Conservation (phyloP, 2,329 filamentous ascomycete species). For the Macrophomina tecta region DNA sequence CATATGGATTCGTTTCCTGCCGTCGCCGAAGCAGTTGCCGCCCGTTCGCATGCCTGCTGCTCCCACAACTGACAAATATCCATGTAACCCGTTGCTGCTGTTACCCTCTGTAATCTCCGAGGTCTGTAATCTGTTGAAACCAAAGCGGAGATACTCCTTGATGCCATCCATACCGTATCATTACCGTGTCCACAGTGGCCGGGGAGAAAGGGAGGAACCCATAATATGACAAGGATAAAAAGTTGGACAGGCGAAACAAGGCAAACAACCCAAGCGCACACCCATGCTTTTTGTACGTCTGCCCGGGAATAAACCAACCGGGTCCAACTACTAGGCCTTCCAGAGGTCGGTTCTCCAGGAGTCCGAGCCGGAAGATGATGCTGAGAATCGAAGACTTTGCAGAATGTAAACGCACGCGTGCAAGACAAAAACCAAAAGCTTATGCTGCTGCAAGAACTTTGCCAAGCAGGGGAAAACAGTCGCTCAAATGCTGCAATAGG, state of each 20-base stretch:
- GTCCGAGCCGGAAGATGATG: slow-evolving; percentile 15
- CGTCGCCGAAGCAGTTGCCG: background rate
- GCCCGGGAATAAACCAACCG: slow-evolving; percentile 8
- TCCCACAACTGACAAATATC: slow-evolving; percentile 17
- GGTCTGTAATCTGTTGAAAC: background rate
- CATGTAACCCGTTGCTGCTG: slow-evolving; percentile 17
- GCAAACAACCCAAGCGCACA: slow-evolving; percentile 19
- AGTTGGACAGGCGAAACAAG: slow-evolving; percentile 9
- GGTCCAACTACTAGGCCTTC: background rate
- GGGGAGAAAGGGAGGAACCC: background rate
- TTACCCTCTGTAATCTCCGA: background rate
- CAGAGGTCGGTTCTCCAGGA: slow-evolving; percentile 1
- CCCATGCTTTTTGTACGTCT: slow-evolving; percentile 16
- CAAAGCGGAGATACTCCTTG: background rate
- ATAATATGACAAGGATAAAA: slow-evolving; percentile 20
- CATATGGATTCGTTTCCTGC: background rate
- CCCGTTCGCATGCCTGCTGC: slow-evolving; percentile 2
- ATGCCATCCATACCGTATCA: slow-evolving; percentile 6
- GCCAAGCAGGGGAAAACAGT: slow-evolving; percentile 7
- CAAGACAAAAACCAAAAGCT: slow-evolving; percentile 15
- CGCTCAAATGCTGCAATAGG: slow-evolving; percentile 27
- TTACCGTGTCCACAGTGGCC: slow-evolving; percentile 3
- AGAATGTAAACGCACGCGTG: background rate
- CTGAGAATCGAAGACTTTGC: slow-evolving; percentile 14
- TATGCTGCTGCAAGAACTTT: slow-evolving; percentile 14